Base-by-base conservation (phyloP, 352 stramenopile genomes). In the Phytophthora multivora region DNA sequence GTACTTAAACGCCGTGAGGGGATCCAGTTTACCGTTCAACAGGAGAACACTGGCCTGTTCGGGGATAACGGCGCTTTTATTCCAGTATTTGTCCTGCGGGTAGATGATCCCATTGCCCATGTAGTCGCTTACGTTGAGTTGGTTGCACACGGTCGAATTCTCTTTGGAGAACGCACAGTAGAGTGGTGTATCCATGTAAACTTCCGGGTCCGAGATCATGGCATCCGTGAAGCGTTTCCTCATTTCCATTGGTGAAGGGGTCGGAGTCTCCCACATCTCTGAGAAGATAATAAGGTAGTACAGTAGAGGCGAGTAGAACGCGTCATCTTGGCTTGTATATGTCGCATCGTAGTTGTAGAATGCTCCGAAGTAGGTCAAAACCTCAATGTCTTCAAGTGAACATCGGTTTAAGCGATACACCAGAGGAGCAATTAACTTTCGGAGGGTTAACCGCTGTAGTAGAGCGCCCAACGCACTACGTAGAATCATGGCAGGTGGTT, bases 131-230 rank as follows among this genome's bases (percentile, higher is more conserved):
- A 63, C 42, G 3, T 53, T 40, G n/a, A 60, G 40, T 3, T 55
- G 8, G 21, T 57, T 42, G 38, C 70, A 86, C 4, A 66, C 48
- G 5, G 49, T 21, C 16, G 67, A 79, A 1, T 66, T 57, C 4
- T 83, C 71, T 51, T 83, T 77, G 3, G 69, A 69, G 47, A 83
- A 86, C n/a, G 69, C 67, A 38, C 79, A 89, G 59, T 86, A 90
- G 9, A 64, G 52, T 6, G 67, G 55, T 5, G 77, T 66, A 11
- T 56, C 28, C 12, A 33, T 42, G 30, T 63, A 63, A 8, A 58
- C 57, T 28, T 63, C 66, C 39, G 53, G 48, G 36, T 57, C 69
- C 3, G 43, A 59, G 6, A 76, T 66, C 4, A 11, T 54, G 4
- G 62, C 43, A 28, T 59, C 41, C 3, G 48, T 67, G 38, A 75